Evolutionary conservation across 805 yeast genomes (phyloP), one percentile per base, ranked within the genome.

Genomic region (Barnettozyma siamensis): DNA sequence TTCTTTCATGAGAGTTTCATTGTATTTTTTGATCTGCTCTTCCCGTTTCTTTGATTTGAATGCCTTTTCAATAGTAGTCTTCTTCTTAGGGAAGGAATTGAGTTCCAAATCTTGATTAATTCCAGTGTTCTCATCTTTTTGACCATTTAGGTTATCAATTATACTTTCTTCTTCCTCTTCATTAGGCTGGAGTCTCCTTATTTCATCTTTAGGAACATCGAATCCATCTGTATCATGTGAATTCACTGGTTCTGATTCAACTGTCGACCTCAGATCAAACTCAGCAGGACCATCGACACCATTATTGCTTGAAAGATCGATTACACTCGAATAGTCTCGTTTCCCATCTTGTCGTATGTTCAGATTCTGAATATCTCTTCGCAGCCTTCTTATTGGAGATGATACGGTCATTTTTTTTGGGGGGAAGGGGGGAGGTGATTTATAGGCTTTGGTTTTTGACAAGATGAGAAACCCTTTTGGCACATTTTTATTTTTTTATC

Each of bases 81-180:
- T 54, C 42, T 18, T 42, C 15, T 47, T 34, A 2, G 53, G 56
- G 38, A 48, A 35, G 13, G 57, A 54, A 4, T 46, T 50, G 10
- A 40, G 45, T 4, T 32, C 42, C 20, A n/a, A 7, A 10, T 28
- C 33, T 1, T 26, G 13, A 19, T 32, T 28, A 27, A 13, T 29
- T 11, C 19, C 28, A 16, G 17, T 4, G 9, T 7, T 11, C 8
- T 29, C 30, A 9, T 30, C 29, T n/a, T 21, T 21, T 21, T 21
- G 24, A 21, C 24, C 24, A 21, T 6, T 21, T n/a, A 30, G 20
- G 8, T 33, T 13, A 7, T 33, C 36, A 2, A 21, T 31, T 9
- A 31, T 18, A 16, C 7, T 19, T 19, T 31, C 34, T 7, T 35
- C 24, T 6, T 35, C 26, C 16, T 35, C 31, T 11, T 10, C 19